A percentile compares a stretch with the other conserved stretches of the same genome.
These are phyloP conservation scores for Spizellomyces punctatus DNA, from an alignment of 192 early-diverging fungal genomes.

Conservation along the genomic window DNA sequence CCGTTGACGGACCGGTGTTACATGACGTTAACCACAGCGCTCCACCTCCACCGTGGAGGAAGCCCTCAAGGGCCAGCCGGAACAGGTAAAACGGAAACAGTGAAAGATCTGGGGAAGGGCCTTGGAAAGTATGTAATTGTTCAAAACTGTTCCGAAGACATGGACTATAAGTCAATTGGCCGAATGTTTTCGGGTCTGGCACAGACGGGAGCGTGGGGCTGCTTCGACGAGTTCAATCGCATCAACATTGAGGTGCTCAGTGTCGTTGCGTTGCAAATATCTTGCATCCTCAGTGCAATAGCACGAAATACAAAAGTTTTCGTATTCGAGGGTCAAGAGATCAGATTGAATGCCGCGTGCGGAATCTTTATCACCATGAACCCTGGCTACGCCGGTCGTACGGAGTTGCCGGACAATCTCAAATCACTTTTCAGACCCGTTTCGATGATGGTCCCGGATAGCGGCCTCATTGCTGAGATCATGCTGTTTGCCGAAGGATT, in stretches of 20 bases:
- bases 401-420: constrained; percentile 62
- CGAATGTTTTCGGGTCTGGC: constrained; percentile 63
- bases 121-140: constrained; percentile 65
- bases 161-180: constrained; percentile 66
- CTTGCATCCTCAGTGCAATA: constrained; percentile 57
- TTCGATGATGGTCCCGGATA: constrained; percentile 67
- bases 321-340: constrained; percentile 65
- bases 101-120: constrained; percentile 63
- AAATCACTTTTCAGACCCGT: constrained; percentile 62
- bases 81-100: constrained; percentile 68
- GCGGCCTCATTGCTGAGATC: constrained; percentile 65
- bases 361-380: constrained; percentile 67
- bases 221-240: constrained; percentile 68
- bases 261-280: constrained; percentile 63
- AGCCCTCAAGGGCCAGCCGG: constrained; percentile 61
- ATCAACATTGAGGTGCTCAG: constrained; percentile 66
- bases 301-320: constrained; percentile 48
- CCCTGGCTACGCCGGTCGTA: constrained; percentile 60
- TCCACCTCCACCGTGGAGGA: constrained; percentile 57
- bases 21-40: constrained; percentile 62
- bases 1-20: constrained; percentile 65
- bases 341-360: constrained; percentile 50
- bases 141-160: constrained; percentile 61
- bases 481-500: constrained; percentile 69
- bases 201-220: constrained; percentile 68